Percentiles rank a stretch among this genome's conserved stretches.
Conservation (phyloP, 768 basidiomycete species). For the Mycena kentingensis region DNA sequence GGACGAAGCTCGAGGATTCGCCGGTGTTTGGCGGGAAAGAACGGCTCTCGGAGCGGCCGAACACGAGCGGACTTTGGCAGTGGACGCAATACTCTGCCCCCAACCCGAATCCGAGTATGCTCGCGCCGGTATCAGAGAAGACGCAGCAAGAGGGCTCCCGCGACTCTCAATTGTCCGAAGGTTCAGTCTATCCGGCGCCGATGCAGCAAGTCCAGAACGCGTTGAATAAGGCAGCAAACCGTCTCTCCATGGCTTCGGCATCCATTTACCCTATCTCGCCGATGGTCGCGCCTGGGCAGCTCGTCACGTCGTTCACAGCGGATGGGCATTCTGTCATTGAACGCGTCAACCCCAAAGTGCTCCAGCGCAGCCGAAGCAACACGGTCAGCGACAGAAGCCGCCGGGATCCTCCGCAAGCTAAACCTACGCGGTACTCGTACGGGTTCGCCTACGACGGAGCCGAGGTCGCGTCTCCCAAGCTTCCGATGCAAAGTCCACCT, state of each 20-base stretch:
- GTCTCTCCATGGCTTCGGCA: conserved; percentile 46
- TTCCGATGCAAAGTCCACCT: conserved; percentile 29
- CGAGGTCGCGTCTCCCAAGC: conserved; percentile 47
- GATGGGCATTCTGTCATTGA: conserved; percentile 43
- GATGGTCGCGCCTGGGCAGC: conserved; percentile 25
- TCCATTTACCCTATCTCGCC: conserved; percentile 53
- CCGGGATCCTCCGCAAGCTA: conserved; percentile 19
- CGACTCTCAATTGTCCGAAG: conserved; percentile 23
- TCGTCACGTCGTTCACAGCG: conserved; percentile 37
- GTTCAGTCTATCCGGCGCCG: conserved; percentile 29
- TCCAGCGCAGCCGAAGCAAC: conserved; percentile 25
- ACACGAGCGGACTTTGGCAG: conserved; percentile 51
- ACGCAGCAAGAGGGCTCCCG: conserved; percentile 23
- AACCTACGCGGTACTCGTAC: conserved; percentile 34
- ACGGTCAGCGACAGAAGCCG: conserved; percentile 20
- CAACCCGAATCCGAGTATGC: conserved; percentile 13
- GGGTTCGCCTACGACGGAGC: conserved; percentile 57
- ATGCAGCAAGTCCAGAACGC: conserved; percentile 46
- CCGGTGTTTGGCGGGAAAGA: conserved; percentile 82
- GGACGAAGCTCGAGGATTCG: conserved; percentile 52
- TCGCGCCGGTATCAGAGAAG: conserved; percentile 22
- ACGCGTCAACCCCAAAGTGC: conserved; percentile 33
- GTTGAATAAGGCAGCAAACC: conserved; percentile 38
- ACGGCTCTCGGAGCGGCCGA: conserved; percentile 39
- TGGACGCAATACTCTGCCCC: conserved; percentile 57